Base-by-base conservation (phyloP, 1,284 basidiomycete genomes). In the Ceratobasidium sp. region DNA sequence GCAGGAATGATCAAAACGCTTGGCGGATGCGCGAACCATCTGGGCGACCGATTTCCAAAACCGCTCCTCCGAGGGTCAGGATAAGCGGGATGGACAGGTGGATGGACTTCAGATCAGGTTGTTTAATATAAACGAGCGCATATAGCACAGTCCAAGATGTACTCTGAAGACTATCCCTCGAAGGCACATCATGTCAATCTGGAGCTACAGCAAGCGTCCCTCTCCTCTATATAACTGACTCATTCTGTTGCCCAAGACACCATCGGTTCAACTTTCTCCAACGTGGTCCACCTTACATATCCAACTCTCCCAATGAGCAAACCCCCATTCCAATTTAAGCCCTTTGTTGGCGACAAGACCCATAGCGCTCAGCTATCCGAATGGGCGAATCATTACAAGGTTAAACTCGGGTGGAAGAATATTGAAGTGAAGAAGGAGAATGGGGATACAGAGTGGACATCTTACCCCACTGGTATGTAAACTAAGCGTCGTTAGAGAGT, bases 401-500 rank as follows among this genome's bases (percentile, higher is more conserved):
- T 62, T 12, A 30, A 28, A 4, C 60, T 62, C 43, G 18, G 23
- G 4, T 62, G 60, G 60, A 18, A 30, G 23, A 43, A 62, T 28
- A n/a, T 1, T n/a, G 14, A 43, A 16, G n/a, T n/a, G n/a, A n/a
- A 16, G 28, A 9, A 8, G n/a, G 14, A 2, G n/a, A 6, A 23
- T n/a, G 28, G 28, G 3, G 5, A 5, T 12, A 16, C 41, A 26
- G 14, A 8, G 26, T 45, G 43, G 43, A 16, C 10, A 5, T 62
- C 60, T 9, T 62, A 62, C 23, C 60, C 60, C 23, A 62, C 48
- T 23, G 48, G 60, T 62, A n/a, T 10, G 60, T 50, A 18, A n/a
- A 9, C 36, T 39, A 6, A n/a, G 9, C 4, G 3, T 45, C 4
- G 4, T 14, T 14, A 39, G 6, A 39, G 14, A 14, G 36, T 39